These are phyloP conservation scores for Exutisphaerella laricina DNA, from an alignment of 2,329 filamentous ascomycete species.

Conservation along the genomic window DNA sequence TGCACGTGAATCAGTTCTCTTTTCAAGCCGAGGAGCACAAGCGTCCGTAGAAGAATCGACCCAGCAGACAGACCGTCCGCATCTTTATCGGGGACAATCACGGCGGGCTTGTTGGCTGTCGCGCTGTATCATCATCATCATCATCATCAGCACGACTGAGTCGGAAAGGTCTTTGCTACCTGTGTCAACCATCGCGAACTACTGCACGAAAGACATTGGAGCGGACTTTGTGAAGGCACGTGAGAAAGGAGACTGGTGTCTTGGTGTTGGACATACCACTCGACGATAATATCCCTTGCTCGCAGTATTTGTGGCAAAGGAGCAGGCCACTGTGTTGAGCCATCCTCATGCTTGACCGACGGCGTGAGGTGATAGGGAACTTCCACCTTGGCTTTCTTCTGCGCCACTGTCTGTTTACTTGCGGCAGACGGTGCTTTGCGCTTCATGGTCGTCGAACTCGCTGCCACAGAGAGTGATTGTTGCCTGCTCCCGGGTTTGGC, in stretches of 20 bases:
- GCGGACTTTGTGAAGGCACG: too few relatives aligned
- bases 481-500: too few relatives aligned
- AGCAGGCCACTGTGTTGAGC: conserved; percentile 57
- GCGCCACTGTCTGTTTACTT: conserved; percentile 11
- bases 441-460: conserved; percentile 13
- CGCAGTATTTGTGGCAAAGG: conserved; percentile 49
- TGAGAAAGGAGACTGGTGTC: too few relatives aligned
- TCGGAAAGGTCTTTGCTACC: background rate
- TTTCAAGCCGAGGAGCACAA: conserved; percentile 54
- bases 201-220: background rate
- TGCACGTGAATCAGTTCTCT: conserved; percentile 52
- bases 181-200: background rate
- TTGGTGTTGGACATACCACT: conserved; percentile 57
- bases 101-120: conserved; percentile 44
- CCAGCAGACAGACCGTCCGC: conserved; percentile 62
- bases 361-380: conserved; percentile 44
- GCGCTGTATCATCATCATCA: conserved; percentile 41
- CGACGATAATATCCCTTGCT: conserved; percentile 52
- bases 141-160: background rate
- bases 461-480: too few relatives aligned
- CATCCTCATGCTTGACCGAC: conserved; percentile 40
- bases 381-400: conserved; percentile 29
- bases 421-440: conserved; percentile 9
- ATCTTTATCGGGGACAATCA: conserved; percentile 65
- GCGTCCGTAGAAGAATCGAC: conserved; percentile 56